These are phyloP conservation scores for Lactifluus echinatus DNA, from an alignment of 768 basidiomycete genomes.

Conservation along the genomic window DNA sequence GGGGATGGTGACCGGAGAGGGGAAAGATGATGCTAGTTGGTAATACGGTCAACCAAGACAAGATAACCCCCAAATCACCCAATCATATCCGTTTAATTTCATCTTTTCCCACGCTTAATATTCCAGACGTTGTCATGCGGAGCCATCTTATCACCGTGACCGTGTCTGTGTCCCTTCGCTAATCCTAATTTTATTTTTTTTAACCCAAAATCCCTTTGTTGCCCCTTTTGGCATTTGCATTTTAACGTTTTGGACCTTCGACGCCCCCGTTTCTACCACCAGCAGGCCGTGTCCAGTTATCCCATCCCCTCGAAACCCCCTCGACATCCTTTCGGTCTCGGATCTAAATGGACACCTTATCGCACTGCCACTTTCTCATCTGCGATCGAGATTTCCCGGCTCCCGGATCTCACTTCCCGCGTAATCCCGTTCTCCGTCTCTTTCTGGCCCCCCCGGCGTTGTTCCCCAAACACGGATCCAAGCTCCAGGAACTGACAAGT, in stretches of 20 bases:
- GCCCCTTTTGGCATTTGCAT: slow-evolving; percentile 11
- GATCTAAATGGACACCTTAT: slow-evolving; percentile 1
- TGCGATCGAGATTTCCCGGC: slow-evolving; percentile 11
- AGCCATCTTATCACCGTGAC: slow-evolving; percentile 5
- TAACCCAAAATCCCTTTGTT: slow-evolving; percentile 8
- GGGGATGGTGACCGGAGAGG: neutral
- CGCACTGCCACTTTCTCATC: slow-evolving; percentile 13
- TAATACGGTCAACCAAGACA: slow-evolving; percentile 6
- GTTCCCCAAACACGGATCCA: neutral
- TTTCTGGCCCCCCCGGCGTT: neutral
- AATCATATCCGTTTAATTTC: slow-evolving; percentile 12
- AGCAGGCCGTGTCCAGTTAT: no score
- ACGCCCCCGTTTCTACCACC: slow-evolving; percentile 1
- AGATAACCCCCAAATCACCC: slow-evolving; percentile 13
- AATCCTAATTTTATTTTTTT: neutral
- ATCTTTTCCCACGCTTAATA: slow-evolving; percentile 11
- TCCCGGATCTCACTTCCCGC: slow-evolving; percentile 1
- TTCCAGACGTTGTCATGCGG: neutral
- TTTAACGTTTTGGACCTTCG: slow-evolving; percentile 14
- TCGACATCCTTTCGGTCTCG: neutral
- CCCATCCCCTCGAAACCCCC: no score
- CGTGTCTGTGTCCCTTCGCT: neutral
- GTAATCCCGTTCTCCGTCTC: neutral
- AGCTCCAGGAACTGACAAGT: neutral
- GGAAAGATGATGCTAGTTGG: neutral